Evolutionary conservation across 2,329 filamentous ascomycete species (phyloP), one percentile per base, ranked within the genome.

Genomic region (Didymella keratinophila): DNA sequence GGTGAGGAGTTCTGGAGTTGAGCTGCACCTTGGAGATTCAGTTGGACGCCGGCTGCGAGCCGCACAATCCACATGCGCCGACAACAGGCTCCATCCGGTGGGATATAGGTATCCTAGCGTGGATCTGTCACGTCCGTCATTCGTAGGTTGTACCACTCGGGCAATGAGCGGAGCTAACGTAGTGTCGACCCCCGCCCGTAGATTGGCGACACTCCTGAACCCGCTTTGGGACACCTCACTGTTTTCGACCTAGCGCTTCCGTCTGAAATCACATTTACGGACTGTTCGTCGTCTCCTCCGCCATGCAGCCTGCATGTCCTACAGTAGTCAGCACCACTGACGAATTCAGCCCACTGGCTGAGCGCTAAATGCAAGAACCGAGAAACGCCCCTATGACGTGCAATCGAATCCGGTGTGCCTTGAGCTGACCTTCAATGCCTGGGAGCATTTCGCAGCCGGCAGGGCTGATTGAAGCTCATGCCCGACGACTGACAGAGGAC

Each of bases 291-390:
- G 37, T 32, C 25, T 23, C n/a, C 41, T 34, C 21, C 53, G 20
- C 44, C 39, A 37, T 57, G 48, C 48, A 52, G 16, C 4, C 25
- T 56, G 54, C 42, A 52, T 34, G 47, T 32, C 32, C 36, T 51
- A 32, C 23, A 41, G 45, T 49, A 49, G 39, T 30, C 32, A 11
- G 14, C 32, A 37, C 16, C 21, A 7, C 28, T 16, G 9, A 42
- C n/a, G 16, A 28, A 20, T 10, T 23, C 41, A 27, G 14, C n/a
- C 12, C 42, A 47, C 20, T 7, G 14, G 6, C n/a, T 14, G 16
- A 25, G 48, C 18, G 25, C 16, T 20, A 25, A 20, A 7, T 21
- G n/a, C 8, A 16, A 9, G 21, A 27, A 8, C n/a, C 30, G 9
- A 20, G 20, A 14, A 32, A 1, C 14, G n/a, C 9, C 9, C 2